phyloP scores from a whole-genome alignment of 129 eudicot genomes.

The Apium graveolens region DNA sequence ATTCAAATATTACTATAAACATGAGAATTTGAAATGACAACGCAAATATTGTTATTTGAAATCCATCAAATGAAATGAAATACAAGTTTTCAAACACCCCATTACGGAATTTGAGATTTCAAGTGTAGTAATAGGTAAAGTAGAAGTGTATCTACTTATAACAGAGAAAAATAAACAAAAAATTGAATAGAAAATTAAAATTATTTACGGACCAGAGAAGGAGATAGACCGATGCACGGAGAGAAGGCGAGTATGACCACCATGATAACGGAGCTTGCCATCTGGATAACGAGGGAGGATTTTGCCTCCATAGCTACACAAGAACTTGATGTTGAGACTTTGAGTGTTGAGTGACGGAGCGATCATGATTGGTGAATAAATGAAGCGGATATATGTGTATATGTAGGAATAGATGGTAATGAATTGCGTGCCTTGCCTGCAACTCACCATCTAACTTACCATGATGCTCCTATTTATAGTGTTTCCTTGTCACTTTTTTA shows the following conservation, averaged over 20 bases:
- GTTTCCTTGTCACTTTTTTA: background rate
- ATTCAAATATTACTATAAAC: too few relatives aligned
- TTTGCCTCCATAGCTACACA: slow-evolving; percentile 86
- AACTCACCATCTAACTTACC: background rate
- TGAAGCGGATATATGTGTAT: too few relatives aligned
- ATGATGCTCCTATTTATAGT: background rate
- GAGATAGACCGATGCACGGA: slow-evolving; percentile 73
- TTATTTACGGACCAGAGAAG: slow-evolving; percentile 49
- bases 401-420: too few relatives aligned
- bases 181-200: background rate
- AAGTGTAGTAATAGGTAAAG: background rate
- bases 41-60: too few relatives aligned
- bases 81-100: too few relatives aligned
- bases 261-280: slow-evolving; percentile 92
- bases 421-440: background rate
- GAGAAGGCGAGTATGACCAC: slow-evolving; percentile 92
- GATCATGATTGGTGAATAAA: background rate
- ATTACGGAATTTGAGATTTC: background rate
- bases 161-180: background rate
- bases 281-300: slow-evolving; percentile 92
- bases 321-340: slow-evolving; percentile 40
- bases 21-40: too few relatives aligned
- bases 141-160: too few relatives aligned
- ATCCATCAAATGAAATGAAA: too few relatives aligned
- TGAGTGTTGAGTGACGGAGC: slow-evolving; percentile 15